Conservation (phyloP, 2,329 filamentous ascomycete genomes). For the Pyrenochaeta sp. region DNA sequence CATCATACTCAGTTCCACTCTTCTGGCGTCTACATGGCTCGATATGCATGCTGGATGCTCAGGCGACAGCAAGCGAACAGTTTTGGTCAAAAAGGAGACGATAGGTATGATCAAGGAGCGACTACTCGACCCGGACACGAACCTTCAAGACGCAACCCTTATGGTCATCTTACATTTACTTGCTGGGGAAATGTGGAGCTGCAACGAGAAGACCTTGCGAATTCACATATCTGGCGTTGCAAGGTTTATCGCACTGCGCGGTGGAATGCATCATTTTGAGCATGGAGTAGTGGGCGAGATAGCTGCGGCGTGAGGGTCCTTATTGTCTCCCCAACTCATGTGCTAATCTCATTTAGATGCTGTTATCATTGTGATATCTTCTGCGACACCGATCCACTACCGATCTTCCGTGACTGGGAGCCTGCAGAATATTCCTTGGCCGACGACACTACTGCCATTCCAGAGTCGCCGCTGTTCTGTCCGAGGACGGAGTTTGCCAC, state of each 20-base stretch:
- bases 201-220: constrained; percentile 35
- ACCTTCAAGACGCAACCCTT: constrained; percentile 36
- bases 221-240: constrained; percentile 38
- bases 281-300: constrained; percentile 29
- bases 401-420: constrained; percentile 26
- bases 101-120: constrained; percentile 38
- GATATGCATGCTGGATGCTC: constrained; percentile 35
- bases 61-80: constrained; percentile 38
- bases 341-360: constrained; percentile 25
- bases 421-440: constrained; percentile 5
- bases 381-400: constrained; percentile 31
- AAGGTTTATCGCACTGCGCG: constrained; percentile 30
- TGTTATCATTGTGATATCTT: constrained; percentile 39
- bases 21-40: constrained; percentile 38
- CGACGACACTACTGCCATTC: constrained; percentile 20
- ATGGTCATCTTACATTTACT: constrained; percentile 42
- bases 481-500: constrained; percentile 31
- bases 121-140: constrained; percentile 13
- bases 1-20: constrained; percentile 33
- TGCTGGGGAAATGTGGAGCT: constrained; percentile 42
- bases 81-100: constrained; percentile 35
- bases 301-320: constrained; percentile 30
- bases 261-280: constrained; percentile 26
- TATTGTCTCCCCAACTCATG: neutral
- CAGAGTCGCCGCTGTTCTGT: constrained; percentile 48